Evolutionary conservation across 2,329 filamentous ascomycete species (phyloP).

Genomic region (Hymenoscyphus repandus): DNA sequence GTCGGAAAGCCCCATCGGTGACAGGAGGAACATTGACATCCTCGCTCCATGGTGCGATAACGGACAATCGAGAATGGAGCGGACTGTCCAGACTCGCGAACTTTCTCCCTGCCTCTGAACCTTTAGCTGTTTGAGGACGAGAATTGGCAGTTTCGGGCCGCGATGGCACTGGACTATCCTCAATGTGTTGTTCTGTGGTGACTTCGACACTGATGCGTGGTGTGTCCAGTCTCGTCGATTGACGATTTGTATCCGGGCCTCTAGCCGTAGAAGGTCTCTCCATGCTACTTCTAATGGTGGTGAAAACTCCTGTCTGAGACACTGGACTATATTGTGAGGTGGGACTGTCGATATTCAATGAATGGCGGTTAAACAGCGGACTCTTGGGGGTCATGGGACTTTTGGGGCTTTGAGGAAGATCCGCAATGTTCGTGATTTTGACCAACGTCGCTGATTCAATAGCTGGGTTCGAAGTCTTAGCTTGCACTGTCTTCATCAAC

Average conservation of each 20-base stretch:
- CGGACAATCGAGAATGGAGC: too few species aligned
- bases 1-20: background rate
- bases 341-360: background rate
- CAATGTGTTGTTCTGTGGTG: background rate
- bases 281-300: background rate
- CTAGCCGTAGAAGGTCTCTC: conserved; percentile 1
- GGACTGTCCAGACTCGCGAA: too few species aligned
- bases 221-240: background rate
- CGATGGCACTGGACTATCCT: background rate
- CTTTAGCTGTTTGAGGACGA: background rate
- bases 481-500: background rate
- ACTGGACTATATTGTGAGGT: background rate
- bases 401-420: background rate
- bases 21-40: too few species aligned
- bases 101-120: background rate
- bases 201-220: background rate
- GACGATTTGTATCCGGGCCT: background rate
- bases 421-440: conserved; percentile 2
- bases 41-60: too few species aligned
- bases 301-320: background rate
- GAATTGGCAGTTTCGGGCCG: background rate
- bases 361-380: background rate
- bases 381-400: background rate
- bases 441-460: conserved; percentile 4
- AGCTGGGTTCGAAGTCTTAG: background rate